Base-by-base conservation (phyloP, 305 asterid genomes). In the Caryopteris hybrid region DNA sequence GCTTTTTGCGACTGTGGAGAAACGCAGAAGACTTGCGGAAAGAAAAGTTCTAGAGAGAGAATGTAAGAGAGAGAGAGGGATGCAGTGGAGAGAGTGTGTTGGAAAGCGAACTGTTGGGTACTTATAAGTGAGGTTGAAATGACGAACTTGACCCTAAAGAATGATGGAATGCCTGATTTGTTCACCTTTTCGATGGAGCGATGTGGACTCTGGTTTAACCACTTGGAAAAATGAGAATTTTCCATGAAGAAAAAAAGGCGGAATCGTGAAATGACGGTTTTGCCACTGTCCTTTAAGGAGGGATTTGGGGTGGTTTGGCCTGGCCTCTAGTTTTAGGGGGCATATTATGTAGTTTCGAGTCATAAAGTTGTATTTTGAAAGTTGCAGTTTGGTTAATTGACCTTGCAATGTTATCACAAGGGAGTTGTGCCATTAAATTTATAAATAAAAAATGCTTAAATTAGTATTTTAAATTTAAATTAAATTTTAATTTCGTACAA, bases 141-240 rank as follows among this genome's bases (percentile, higher is more conserved):
- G 83, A 80, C 88, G 47, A 33, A 65, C 66, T 17, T 83, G 38
- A 5, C 95, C 95, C 73, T 67, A 67, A 0, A 13, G n/a, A 74
- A 61, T 36, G 14, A 2, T 0, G 50, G 48, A 86, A 86, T 81
- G 61, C 70, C 91, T 72, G 89, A 83, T 81, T 86, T 83, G 81
- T 79, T 11, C 23, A 63, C 80, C 68, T 78, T 81, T 76, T 52
- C 81, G 70, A 58, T 64, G 66, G 64, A 64, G 79, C 74, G 52
- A 76, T 74, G 77, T 70, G 78, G 91, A 83, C 75, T 85, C 83
- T 71, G 76, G 71, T 78, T 86, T 88, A 83, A 88, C 91, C 76
- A 76, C 79, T 73, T 69, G 53, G 74, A 76, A 53, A 82, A 12
- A 10, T 63, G 71, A 31, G 75, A 76, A 68, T 66, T 54, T 76